Percentiles rank a stretch among this genome's conserved stretches.
These are phyloP conservation scores for Claviceps arundinis DNA, from an alignment of 2,329 filamentous ascomycete species.

Conservation along the genomic window DNA sequence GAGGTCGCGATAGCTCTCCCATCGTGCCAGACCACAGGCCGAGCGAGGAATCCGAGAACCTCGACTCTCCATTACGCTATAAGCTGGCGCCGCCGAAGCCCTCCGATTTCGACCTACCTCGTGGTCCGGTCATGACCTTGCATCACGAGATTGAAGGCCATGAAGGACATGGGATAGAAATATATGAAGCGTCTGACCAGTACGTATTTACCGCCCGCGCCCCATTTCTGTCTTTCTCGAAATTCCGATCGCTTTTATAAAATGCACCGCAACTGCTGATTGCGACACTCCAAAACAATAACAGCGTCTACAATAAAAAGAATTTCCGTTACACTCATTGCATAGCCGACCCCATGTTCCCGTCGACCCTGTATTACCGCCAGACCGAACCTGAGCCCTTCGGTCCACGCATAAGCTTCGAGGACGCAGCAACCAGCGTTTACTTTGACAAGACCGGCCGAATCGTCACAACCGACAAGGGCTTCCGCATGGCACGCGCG, in stretches of 20 bases:
- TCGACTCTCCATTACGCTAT: constrained; percentile 43
- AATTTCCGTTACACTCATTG: constrained; percentile 82
- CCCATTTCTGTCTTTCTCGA: too few species aligned
- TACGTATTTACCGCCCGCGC: constrained; percentile 21
- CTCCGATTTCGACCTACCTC: constrained; percentile 46
- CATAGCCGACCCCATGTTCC: constrained; percentile 78
- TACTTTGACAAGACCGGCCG: constrained; percentile 65
- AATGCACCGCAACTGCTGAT: too few species aligned
- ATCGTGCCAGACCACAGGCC: constrained; percentile 44
- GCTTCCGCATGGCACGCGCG: constrained; percentile 79
- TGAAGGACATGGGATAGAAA: constrained; percentile 39
- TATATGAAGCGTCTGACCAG: constrained; percentile 53
- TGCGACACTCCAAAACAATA: constrained; percentile 11
- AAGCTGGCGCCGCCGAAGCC: constrained; percentile 50
- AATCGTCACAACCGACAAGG: constrained; percentile 79
- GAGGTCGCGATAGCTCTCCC: constrained; percentile 35
- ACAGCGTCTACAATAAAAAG: constrained; percentile 49
- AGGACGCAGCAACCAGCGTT: constrained; percentile 78
- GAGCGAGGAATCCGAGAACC: constrained; percentile 23
- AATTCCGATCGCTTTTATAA: too few species aligned
- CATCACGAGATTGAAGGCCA: constrained; percentile 39
- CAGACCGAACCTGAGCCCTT: constrained; percentile 78
- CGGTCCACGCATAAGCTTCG: constrained; percentile 75
- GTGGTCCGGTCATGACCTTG: constrained; percentile 41
- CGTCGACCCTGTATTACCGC: constrained; percentile 77